These are phyloP conservation scores for Choiromyces venosus DNA, from an alignment of 495 filamentous ascomycete genomes.

Conservation along the genomic window DNA sequence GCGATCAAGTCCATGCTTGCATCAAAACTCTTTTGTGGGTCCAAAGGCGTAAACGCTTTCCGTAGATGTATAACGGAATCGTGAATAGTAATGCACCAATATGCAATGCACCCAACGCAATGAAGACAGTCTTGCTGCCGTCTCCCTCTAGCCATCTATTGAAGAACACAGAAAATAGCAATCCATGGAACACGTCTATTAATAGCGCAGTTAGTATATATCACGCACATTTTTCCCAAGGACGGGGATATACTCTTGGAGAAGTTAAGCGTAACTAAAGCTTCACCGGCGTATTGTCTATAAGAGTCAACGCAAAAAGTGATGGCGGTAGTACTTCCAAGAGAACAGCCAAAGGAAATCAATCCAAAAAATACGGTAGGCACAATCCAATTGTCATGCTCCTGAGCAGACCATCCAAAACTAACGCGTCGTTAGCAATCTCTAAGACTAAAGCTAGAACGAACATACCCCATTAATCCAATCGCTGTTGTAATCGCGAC, in stretches of 20 bases:
- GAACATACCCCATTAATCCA: slow-evolving; percentile 66
- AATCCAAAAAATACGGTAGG: slow-evolving; percentile 89
- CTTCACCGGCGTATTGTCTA: slow-evolving; percentile 89
- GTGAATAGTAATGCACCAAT: slow-evolving; percentile 65
- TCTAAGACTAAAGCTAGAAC: neutral
- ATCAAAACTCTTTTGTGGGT: slow-evolving; percentile 81
- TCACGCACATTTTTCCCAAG: neutral
- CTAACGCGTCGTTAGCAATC: neutral
- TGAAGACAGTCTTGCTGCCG: slow-evolving; percentile 70
- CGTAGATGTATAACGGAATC: slow-evolving; percentile 94
- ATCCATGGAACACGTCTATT: slow-evolving; percentile 74
- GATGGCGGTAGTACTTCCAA: slow-evolving; percentile 89
- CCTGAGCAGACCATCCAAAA: slow-evolving; percentile 81
- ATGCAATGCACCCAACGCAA: slow-evolving; percentile 83
- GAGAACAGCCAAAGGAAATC: slow-evolving; percentile 86
- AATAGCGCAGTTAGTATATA: slow-evolving; percentile 16
- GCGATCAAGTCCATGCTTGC: slow-evolving; percentile 57
- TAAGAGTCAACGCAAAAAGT: slow-evolving; percentile 94
- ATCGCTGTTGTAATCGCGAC: slow-evolving; percentile 72
- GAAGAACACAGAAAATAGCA: slow-evolving; percentile 88
- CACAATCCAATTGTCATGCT: slow-evolving; percentile 76
- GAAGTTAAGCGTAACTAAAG: slow-evolving; percentile 90
- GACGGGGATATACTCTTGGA: slow-evolving; percentile 61
- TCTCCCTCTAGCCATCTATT: slow-evolving; percentile 72
- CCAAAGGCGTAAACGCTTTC: slow-evolving; percentile 95